phyloP scores from a whole-genome alignment of 805 yeast species.

The Wickerhamiella sergipiensis region DNA sequence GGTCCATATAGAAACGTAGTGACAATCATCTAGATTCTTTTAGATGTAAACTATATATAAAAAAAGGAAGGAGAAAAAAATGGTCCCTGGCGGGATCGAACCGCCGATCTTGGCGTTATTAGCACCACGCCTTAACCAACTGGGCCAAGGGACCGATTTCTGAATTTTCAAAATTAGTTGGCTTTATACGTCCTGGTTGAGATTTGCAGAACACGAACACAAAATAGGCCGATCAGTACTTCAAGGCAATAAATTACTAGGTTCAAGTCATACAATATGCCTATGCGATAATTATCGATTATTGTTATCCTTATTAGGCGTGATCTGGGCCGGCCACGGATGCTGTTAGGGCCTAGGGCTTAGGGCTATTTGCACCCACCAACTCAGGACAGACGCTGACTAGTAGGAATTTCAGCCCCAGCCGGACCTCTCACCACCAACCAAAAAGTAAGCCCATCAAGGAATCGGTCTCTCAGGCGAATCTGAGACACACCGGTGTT shows the following conservation, averaged over 20 bases:
- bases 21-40: too few species aligned
- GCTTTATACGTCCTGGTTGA: background rate
- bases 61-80: conserved; percentile 7
- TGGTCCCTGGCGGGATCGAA: conserved; percentile 30
- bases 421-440: conserved; percentile 12
- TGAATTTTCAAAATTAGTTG: background rate
- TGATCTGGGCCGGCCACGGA: background rate
- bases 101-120: conserved; percentile 41
- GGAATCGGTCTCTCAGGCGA: conserved; percentile 22
- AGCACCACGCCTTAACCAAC: conserved; percentile 50
- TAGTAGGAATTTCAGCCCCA: background rate
- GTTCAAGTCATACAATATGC: too few species aligned
- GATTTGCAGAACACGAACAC: too few species aligned
- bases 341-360: background rate
- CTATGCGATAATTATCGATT: too few species aligned
- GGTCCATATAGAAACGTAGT: too few species aligned
- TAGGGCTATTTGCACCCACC: background rate
- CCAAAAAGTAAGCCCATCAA: conserved; percentile 18
- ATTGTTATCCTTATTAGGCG: background rate
- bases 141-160: conserved; percentile 39
- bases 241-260: too few species aligned
- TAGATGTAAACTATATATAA: too few species aligned
- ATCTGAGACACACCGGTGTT: conserved; percentile 21
- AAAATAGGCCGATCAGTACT: too few species aligned
- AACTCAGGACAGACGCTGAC: background rate